Evolutionary conservation across 345 rosid genomes (phyloP).

Genomic region (Dimocarpus longan): DNA sequence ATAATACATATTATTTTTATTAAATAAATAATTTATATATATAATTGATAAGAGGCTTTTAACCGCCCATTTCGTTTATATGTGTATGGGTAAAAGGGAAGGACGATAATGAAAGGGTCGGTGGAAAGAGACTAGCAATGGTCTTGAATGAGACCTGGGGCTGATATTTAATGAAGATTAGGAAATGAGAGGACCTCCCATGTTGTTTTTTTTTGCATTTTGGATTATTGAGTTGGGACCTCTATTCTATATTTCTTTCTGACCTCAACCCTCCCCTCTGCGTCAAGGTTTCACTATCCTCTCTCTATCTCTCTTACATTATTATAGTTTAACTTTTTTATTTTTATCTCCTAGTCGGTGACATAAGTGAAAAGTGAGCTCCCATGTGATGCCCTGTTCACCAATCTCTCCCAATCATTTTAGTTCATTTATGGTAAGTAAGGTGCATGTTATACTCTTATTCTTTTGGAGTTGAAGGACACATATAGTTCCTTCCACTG

Average conservation of each 20-base stretch:
- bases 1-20: slow-evolving; percentile 11
- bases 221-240: slow-evolving; percentile 9
- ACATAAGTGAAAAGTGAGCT: slow-evolving; percentile 29
- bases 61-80: slow-evolving; percentile 39
- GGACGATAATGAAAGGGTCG: slow-evolving; percentile 24
- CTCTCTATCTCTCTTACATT: slow-evolving; percentile 23
- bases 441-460: slow-evolving; percentile 4
- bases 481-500: slow-evolving; percentile 12
- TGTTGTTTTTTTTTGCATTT: slow-evolving; percentile 15
- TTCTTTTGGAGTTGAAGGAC: slow-evolving; percentile 5
- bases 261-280: not conserved
- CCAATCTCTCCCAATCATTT: slow-evolving; percentile 7
- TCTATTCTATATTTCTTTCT: slow-evolving; percentile 5
- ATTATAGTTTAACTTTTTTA: not conserved
- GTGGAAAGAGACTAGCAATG: slow-evolving; percentile 36
- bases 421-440: slow-evolving; percentile 31
- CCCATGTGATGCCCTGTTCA: slow-evolving; percentile 36
- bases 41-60: slow-evolving; percentile 3
- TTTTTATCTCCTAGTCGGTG: not conserved
- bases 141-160: slow-evolving; percentile 21
- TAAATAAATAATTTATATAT: no score
- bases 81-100: slow-evolving; percentile 33
- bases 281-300: not conserved
- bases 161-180: not conserved
- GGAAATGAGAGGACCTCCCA: slow-evolving; percentile 4